Percentiles rank a stretch among this genome's conserved stretches.
phyloP scores from a whole-genome alignment of 116 monocot genomes.

The Thalassia testudinum region DNA sequence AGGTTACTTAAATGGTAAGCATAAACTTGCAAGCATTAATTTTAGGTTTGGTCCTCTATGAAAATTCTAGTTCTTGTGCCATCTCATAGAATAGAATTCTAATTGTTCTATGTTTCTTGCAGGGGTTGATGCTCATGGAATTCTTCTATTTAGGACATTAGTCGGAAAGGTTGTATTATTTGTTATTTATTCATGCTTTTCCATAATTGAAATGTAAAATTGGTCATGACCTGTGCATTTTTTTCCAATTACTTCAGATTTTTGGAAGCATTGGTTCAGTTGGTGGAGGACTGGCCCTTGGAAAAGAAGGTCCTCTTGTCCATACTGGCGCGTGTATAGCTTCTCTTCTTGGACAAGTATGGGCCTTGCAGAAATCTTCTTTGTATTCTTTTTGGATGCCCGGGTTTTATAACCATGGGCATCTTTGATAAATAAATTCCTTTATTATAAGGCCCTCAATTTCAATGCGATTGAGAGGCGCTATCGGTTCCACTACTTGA shows the following conservation, averaged over 20 bases:
- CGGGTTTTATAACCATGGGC: too few relatives aligned
- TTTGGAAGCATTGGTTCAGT: conserved; percentile 99
- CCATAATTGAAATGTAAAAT: not conserved
- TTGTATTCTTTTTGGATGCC: too few relatives aligned
- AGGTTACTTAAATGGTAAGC: conserved; percentile 92
- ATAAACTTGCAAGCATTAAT: too few relatives aligned
- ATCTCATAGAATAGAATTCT: not conserved
- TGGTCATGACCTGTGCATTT: not conserved
- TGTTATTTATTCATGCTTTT: not conserved
- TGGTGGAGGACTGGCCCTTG: conserved; percentile 93
- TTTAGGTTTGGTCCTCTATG: not conserved
- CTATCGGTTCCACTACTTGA: too few relatives aligned
- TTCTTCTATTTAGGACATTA: conserved; percentile 94
- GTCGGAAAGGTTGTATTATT: conserved; percentile 63
- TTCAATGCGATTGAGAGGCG: too few relatives aligned
- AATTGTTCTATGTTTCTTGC: conserved; percentile 7
- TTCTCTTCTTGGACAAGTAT: conserved; percentile 92
- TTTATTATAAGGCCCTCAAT: too few relatives aligned
- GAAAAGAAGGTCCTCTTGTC: conserved; percentile 98
- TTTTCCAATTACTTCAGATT: conserved; percentile 35
- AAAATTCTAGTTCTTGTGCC: not conserved
- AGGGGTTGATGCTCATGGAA: conserved; percentile 98
- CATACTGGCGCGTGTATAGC: conserved; percentile 99
- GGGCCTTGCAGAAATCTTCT: not conserved
- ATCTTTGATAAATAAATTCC: too few relatives aligned